Percentiles rank a stretch among this genome's conserved stretches.
Evolutionary conservation across 257 asterid genomes (phyloP).

Genomic region (Solanum infundibuliforme): DNA sequence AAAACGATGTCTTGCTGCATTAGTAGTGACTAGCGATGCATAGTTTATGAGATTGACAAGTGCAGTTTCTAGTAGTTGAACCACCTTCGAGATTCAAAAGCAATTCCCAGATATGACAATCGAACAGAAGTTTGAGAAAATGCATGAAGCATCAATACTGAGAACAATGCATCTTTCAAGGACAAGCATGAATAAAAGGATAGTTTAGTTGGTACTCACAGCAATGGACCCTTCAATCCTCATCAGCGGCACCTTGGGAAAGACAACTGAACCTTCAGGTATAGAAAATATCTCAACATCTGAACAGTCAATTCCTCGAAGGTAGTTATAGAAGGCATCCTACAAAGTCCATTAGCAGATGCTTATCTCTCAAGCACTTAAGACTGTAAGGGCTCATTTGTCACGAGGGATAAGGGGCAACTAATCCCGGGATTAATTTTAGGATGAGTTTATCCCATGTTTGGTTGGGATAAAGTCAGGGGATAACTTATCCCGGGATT

Average conservation of each 20-base stretch:
- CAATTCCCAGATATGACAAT: neutral
- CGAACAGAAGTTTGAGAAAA: neutral
- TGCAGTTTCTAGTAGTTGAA: constrained; percentile 93
- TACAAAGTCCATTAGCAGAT: constrained; percentile 18
- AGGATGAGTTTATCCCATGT: neutral
- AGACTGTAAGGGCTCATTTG: neutral
- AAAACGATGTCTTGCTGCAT: constrained; percentile 97
- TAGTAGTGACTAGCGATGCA: constrained; percentile 92
- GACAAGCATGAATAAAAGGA: neutral
- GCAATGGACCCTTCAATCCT: constrained; percentile 95
- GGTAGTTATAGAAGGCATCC: constrained; percentile 78
- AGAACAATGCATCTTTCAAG: neutral
- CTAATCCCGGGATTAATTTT: neutral
- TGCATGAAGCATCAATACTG: neutral
- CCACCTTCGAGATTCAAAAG: constrained; percentile 43
- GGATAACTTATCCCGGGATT: neutral
- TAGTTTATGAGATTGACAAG: constrained; percentile 79
- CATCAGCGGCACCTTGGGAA: constrained; percentile 90
- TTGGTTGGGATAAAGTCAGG: neutral
- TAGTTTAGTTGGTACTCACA: constrained; percentile 39
- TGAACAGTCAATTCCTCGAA: constrained; percentile 69
- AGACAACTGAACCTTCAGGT: constrained; percentile 89
- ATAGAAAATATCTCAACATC: constrained; percentile 89
- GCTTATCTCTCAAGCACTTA: neutral
- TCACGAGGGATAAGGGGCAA: neutral